phyloP scores from a whole-genome alignment of 768 basidiomycete species.

The Kwoniella dendrophila region DNA sequence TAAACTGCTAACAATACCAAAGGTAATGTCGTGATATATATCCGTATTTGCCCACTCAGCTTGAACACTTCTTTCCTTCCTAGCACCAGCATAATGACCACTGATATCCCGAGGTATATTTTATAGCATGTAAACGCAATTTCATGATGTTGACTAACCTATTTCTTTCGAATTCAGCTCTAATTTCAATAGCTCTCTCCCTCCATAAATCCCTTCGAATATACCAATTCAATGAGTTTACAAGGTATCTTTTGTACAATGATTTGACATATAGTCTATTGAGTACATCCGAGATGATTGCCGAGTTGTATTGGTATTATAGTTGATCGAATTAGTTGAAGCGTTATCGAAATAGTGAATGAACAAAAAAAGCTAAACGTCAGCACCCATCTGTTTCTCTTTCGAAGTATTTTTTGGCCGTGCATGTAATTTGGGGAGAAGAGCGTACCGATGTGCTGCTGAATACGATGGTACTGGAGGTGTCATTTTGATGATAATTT shows the following conservation, averaged over 20 bases:
- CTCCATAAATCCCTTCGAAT: conserved; percentile 85
- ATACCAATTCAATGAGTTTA: conserved; percentile 87
- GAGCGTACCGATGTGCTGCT: conserved; percentile 47
- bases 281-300: background rate
- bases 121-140: conserved; percentile 3
- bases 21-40: no score
- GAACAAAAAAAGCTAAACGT: no score
- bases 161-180: conserved; percentile 91
- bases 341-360: no score
- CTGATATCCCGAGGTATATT: background rate
- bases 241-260: conserved; percentile 82
- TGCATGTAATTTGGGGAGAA: background rate
- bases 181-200: conserved; percentile 75
- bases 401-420: background rate
- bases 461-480: conserved; percentile 29
- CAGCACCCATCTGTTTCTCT: background rate
- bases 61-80: no score
- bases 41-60: no score
- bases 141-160: conserved; percentile 63
- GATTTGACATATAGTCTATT: conserved; percentile 81
- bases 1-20: no score
- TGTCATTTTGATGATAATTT: conserved; percentile 12
- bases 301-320: no score
- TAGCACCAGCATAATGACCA: no score
- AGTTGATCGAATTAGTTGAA: no score